phyloP scores from a whole-genome alignment of 2,329 filamentous ascomycete genomes.

The Phyllosticta ampelicida region DNA sequence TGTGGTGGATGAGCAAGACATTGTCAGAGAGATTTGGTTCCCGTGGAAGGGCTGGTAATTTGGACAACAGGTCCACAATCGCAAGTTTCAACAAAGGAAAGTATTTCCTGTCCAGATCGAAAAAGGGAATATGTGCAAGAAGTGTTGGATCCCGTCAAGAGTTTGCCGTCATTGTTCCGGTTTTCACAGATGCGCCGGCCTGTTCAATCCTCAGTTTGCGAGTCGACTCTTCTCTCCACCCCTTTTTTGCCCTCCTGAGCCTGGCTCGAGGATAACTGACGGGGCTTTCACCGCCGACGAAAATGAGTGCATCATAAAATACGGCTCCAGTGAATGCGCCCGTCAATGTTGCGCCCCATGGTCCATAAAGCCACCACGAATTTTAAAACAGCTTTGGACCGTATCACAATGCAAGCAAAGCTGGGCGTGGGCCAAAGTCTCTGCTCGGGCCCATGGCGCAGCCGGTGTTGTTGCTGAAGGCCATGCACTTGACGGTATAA shows the following conservation, averaged over 20 bases:
- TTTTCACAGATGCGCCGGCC: background rate
- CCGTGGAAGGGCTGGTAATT: constrained; percentile 10
- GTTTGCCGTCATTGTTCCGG: background rate
- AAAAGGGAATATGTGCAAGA: background rate
- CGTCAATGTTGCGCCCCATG: constrained; percentile 25
- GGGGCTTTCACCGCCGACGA: constrained; percentile 29
- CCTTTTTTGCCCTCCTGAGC: constrained; percentile 2
- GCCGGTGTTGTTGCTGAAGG: constrained; percentile 26
- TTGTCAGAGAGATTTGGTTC: constrained; percentile 8
- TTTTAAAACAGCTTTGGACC: constrained; percentile 15
- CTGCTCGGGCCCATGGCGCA: constrained; percentile 26
- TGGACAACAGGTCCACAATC: background rate
- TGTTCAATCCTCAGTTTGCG: background rate
- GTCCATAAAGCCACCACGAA: constrained; percentile 28
- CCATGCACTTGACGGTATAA: constrained; percentile 11
- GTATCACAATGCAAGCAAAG: constrained; percentile 24
- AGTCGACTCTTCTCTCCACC: constrained; percentile 9
- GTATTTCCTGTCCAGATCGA: too few relatives aligned
- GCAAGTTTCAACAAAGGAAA: too few relatives aligned
- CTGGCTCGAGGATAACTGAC: constrained; percentile 19
- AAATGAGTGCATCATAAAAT: constrained; percentile 28
- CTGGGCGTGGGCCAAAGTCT: constrained; percentile 27
- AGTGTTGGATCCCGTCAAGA: background rate
- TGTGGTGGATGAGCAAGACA: constrained; percentile 8
- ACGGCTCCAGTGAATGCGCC: constrained; percentile 23